Evolutionary conservation across 768 basidiomycete species (phyloP).

Genomic region (Tephrocybe sp.): DNA sequence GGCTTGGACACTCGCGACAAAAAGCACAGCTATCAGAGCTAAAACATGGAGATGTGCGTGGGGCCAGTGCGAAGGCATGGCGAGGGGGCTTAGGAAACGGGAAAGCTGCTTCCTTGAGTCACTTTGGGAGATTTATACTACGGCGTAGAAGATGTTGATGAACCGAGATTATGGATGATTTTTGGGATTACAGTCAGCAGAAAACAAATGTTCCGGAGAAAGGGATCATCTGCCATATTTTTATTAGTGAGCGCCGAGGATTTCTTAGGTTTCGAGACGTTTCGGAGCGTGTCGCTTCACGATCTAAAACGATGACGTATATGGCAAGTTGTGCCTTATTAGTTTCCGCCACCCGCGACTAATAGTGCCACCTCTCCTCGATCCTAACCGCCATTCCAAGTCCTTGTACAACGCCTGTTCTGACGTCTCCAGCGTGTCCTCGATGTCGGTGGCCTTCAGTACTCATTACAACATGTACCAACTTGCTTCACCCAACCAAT

Average conservation of each 20-base stretch:
- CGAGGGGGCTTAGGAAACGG: conserved; percentile 2
- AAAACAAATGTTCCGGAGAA: conserved; percentile 5
- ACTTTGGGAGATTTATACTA: conserved; percentile 7
- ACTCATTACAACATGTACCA: neutral
- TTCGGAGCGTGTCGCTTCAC: conserved; percentile 9
- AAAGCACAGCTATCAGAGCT: conserved; percentile 11
- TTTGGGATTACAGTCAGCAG: conserved; percentile 10
- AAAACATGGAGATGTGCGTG: conserved; percentile 2
- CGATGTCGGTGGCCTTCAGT: neutral
- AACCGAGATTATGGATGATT: conserved; percentile 10
- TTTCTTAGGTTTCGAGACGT: conserved; percentile 7
- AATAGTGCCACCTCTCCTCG: neutral
- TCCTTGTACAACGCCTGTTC: neutral
- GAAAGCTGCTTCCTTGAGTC: conserved; percentile 1
- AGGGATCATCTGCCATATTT: neutral
- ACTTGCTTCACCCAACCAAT: neutral
- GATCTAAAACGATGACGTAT: conserved; percentile 10
- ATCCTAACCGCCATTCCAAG: neutral
- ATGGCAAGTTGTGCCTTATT: conserved; percentile 11
- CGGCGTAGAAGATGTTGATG: conserved; percentile 4
- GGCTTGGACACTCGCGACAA: conserved; percentile 18
- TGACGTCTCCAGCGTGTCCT: neutral
- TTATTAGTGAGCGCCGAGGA: neutral
- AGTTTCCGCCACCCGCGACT: conserved; percentile 7
- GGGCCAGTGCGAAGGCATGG: conserved; percentile 15